Evolutionary conservation across 371 early-diverging fungal genomes (phyloP), one percentile per base, ranked within the genome.

Genomic region (Coemansia sp.): DNA sequence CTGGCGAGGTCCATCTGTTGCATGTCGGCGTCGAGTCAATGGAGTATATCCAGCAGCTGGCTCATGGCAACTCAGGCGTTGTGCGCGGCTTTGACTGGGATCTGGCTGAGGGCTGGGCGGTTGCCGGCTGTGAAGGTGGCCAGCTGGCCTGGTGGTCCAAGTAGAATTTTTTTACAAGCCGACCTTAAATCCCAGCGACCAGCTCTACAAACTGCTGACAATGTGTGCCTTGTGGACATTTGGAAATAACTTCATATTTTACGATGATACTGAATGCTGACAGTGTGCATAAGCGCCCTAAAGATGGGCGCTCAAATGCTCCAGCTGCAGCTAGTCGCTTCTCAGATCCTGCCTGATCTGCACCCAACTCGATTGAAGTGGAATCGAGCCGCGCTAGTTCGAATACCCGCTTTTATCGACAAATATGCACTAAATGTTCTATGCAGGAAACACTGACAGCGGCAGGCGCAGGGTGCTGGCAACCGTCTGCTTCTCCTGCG

Each of bases 41-140:
- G n/a, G 88, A 90, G 51, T 82, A 69, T 43, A 43, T 67, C 6
- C 64, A 64, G 53, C 24, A 40, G 12, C 52, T 90, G 51, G 66
- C 76, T 3, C 86, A 82, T 6, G 85, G 85, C 2, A 91, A 92
- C 59, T 69, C 79, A 3, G 92, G 88, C 49, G 75, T 90, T 64
- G 87, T 93, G 43, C 84, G 93, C 34, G 85, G 87, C 8, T 69
- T 87, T 34, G 80, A 67, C 63, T 90, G 90, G 88, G 85, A 89
- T 49, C 78, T 85, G 32, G 58, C 67, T 10, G 75, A 72, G 16
- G 75, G 81, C 42, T 82, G 81, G 44, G 77, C 90, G 29, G 72
- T 87, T 32, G 83, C 90, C 2, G 91, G 93, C 31, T 89, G 90
- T 11, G 93, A 91, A 63, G 91, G 90, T 64, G 86, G 88, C 18